phyloP scores from a whole-genome alignment of 1,284 basidiomycete genomes.

The Calocybe gambosa region DNA sequence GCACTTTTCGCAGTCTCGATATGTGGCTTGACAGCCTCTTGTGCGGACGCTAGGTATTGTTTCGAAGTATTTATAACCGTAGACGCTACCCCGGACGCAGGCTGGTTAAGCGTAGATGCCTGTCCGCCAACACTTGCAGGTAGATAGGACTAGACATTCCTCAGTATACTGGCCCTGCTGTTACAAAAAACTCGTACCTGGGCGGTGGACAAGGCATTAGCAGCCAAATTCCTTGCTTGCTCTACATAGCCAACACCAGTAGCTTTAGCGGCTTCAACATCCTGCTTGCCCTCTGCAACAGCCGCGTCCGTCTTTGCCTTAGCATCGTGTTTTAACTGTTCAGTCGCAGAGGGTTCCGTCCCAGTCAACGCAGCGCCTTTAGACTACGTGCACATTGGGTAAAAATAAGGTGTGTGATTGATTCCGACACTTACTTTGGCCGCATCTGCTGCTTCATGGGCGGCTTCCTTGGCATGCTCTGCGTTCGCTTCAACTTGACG shows the following conservation, averaged over 20 bases:
- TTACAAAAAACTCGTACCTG: slow-evolving; percentile 32
- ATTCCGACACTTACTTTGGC: slow-evolving; percentile 34
- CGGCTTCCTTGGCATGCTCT: slow-evolving; percentile 37
- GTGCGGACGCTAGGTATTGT: slow-evolving; percentile 34
- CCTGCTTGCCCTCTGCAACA: slow-evolving; percentile 46
- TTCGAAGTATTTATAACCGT: slow-evolving; percentile 35
- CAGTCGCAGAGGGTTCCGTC: slow-evolving; percentile 32
- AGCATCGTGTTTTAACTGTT: slow-evolving; percentile 37
- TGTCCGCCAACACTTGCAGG: slow-evolving; percentile 22
- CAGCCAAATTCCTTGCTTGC: slow-evolving; percentile 44
- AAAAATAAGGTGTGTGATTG: not conserved
- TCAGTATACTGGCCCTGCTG: not conserved
- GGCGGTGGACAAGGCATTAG: slow-evolving; percentile 41
- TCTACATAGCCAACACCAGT: slow-evolving; percentile 42
- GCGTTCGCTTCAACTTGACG: slow-evolving; percentile 39
- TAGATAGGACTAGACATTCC: slow-evolving; percentile 26
- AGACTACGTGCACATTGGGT: slow-evolving; percentile 23
- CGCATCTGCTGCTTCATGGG: slow-evolving; percentile 38
- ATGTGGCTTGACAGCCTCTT: slow-evolving; percentile 32
- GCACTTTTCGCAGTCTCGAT: slow-evolving; percentile 23
- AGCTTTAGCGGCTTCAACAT: slow-evolving; percentile 39
- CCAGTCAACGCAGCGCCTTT: slow-evolving; percentile 40
- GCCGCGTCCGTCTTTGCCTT: slow-evolving; percentile 42
- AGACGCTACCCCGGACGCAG: slow-evolving; percentile 22
- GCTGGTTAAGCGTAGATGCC: slow-evolving; percentile 14